Evolutionary conservation across 106 monocot genomes (phyloP), one percentile per base, ranked within the genome.

Genomic region (Chionographis japonica): DNA sequence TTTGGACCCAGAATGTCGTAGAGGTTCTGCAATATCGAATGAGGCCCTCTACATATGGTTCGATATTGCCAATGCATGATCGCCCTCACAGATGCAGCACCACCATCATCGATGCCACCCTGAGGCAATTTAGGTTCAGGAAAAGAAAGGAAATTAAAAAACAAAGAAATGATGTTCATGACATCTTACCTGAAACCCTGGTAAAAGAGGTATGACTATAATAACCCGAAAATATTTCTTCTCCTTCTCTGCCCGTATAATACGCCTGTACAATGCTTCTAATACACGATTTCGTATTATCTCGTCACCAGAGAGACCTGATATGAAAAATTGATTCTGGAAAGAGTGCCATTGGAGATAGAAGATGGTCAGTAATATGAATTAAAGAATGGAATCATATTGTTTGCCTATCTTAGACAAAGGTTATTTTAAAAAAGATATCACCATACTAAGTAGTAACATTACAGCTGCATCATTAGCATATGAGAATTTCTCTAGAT

Each of bases 271-370:
- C n/a, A 99, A 50, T 66, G 98, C 87, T 86, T 99, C 93, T 54
- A 99, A 76, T 61, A 99, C 75, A 71, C 98, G 98, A 40, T 99
- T 99, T 52, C 79, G 83, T 73, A 99, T 93, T 63, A 69, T 88
- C 67, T 88, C 93, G 78, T 99, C 98, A 75, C 93, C 92, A 16
- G 87, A 77, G 64, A 99, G 87, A 65, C 98, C 98, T 75, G 98
- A 99, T 81, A 99, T 90, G 61, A 99, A 99, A 98, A 99, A 99
- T 61, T 99, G 98, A 65, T 99, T 99, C 98, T 99, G 87, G 65
- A 74, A 61, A 54, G 74, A 67, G 40, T 43, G 53, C 4, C 68
- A 68, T 4, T 12, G 37, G 38, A 57, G 43, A 69, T 41, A 58
- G 20, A 12, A 69, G 56, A 42, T 39, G 40, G 58, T 58, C 37